These are phyloP conservation scores for Sugiyamaella marilandica DNA, from an alignment of 805 yeast genomes.

Conservation along the genomic window DNA sequence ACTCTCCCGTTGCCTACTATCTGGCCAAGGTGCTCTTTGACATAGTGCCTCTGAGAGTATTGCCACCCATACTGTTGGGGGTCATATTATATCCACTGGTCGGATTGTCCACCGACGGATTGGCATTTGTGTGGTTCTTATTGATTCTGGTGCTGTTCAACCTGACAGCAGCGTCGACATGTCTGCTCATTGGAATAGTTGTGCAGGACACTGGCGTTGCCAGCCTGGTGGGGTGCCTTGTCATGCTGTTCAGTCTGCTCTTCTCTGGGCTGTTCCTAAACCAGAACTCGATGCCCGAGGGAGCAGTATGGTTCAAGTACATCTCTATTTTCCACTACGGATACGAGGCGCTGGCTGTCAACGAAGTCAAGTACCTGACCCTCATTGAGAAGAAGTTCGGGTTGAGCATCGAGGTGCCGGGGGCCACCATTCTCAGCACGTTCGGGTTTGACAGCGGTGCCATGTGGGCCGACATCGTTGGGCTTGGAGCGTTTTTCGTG, in stretches of 20 bases:
- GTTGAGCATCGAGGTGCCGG: conserved; percentile 91
- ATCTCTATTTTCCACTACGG: conserved; percentile 92
- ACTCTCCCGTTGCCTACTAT: conserved; percentile 82
- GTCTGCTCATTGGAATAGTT: conserved; percentile 81
- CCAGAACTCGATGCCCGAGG: conserved; percentile 56
- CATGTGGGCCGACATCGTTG: conserved; percentile 58
- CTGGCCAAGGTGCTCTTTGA: conserved; percentile 83
- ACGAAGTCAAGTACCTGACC: conserved; percentile 84
- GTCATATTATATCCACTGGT: conserved; percentile 85
- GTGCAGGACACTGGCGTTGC: conserved; percentile 90
- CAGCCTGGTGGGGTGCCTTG: conserved; percentile 78
- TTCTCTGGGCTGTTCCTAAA: conserved; percentile 94
- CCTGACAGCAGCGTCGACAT: conserved; percentile 77
- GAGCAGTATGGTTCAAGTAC: conserved; percentile 71
- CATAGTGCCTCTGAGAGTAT: conserved; percentile 80
- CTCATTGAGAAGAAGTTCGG: conserved; percentile 88
- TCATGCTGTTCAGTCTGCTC: conserved; percentile 74
- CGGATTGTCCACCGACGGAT: conserved; percentile 74
- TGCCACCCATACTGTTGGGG: conserved; percentile 84
- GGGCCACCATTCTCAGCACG: conserved; percentile 92
- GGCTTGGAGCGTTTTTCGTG: conserved; percentile 53
- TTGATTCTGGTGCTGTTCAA: conserved; percentile 75
- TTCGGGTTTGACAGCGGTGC: conserved; percentile 90
- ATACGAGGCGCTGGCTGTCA: conserved; percentile 85
- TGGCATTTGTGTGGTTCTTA: conserved; percentile 67